Conservation (phyloP, 2,329 filamentous ascomycete species). For the Cyphellophora attinorum region DNA sequence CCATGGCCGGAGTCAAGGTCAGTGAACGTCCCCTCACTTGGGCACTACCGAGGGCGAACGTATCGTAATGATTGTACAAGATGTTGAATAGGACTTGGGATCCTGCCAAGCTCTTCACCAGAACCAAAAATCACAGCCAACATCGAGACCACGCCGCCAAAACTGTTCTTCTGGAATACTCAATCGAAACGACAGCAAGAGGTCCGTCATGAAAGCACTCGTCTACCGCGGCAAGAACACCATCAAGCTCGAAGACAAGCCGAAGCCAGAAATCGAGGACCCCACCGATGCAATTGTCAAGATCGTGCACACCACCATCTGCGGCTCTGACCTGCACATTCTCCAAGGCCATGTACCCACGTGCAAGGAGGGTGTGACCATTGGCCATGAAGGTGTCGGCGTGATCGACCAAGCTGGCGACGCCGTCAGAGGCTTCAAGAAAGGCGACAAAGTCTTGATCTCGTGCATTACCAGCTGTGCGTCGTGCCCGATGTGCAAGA, state of each 20-base stretch:
- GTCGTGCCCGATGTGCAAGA: slow-evolving; percentile 41
- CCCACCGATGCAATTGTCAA: slow-evolving; percentile 42
- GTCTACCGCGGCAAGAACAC: slow-evolving; percentile 29
- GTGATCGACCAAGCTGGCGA: neutral
- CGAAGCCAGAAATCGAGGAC: slow-evolving; percentile 30
- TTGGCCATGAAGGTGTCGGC: slow-evolving; percentile 41
- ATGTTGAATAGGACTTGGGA: too few relatives aligned
- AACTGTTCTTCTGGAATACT: too few relatives aligned
- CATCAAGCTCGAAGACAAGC: slow-evolving; percentile 31
- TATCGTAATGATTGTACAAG: too few relatives aligned
- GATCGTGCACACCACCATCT: slow-evolving; percentile 41
- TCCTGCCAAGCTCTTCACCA: too few relatives aligned
- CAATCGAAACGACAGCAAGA: neutral
- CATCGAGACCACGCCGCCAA: too few relatives aligned
- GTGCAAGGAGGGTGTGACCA: slow-evolving; percentile 33
- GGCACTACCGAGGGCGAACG: too few relatives aligned
- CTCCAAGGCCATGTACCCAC: slow-evolving; percentile 44
- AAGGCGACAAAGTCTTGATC: slow-evolving; percentile 44
- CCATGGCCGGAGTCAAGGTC: too few relatives aligned
- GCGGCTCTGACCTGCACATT: slow-evolving; percentile 49
- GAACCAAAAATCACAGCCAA: too few relatives aligned
- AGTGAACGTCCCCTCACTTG: too few relatives aligned
- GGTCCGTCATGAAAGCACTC: slow-evolving; percentile 35
- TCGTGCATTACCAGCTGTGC: slow-evolving; percentile 43
- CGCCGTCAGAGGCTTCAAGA: slow-evolving; percentile 35